Percentiles rank a stretch among this genome's conserved stretches.
Evolutionary conservation across 306 rosid genomes (phyloP).

Genomic region (Pachyrhizus erosus): DNA sequence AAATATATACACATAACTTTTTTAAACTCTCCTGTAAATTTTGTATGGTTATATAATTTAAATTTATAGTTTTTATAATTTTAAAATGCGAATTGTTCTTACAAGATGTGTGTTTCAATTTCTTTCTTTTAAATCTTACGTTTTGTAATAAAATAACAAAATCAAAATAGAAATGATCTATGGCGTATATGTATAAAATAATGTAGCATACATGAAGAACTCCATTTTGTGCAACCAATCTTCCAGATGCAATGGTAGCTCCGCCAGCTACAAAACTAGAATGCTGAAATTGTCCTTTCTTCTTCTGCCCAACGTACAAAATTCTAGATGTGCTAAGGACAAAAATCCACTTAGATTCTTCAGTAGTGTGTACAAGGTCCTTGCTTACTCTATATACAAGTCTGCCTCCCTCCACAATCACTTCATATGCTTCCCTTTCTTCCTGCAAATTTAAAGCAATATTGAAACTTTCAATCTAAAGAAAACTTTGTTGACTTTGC

Average conservation of each 20-base stretch:
- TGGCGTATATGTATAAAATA: neutral
- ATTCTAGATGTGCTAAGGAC: constrained; percentile 69
- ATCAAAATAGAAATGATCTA: neutral
- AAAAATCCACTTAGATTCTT: constrained; percentile 85
- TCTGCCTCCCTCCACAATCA: constrained; percentile 61
- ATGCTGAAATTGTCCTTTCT: constrained; percentile 83
- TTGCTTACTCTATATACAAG: constrained; percentile 68
- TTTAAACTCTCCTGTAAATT: neutral
- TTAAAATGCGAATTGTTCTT: neutral
- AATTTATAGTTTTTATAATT: neutral
- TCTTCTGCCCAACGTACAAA: constrained; percentile 73
- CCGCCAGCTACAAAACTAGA: constrained; percentile 90
- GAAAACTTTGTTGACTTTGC: constrained; percentile 33
- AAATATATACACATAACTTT: neutral
- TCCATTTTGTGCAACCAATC: constrained; percentile 72
- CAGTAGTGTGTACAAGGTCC: constrained; percentile 51
- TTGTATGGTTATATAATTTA: neutral
- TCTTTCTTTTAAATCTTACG: neutral
- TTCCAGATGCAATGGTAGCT: constrained; percentile 81
- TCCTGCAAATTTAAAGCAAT: constrained; percentile 53
- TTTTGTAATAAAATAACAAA: neutral
- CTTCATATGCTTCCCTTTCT: constrained; percentile 84
- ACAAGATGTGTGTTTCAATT: neutral
- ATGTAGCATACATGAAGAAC: constrained; percentile 62
- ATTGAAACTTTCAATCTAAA: constrained; percentile 37